Evolutionary conservation across 768 basidiomycete species (phyloP).

Genomic region (Cytidiella melzeri): DNA sequence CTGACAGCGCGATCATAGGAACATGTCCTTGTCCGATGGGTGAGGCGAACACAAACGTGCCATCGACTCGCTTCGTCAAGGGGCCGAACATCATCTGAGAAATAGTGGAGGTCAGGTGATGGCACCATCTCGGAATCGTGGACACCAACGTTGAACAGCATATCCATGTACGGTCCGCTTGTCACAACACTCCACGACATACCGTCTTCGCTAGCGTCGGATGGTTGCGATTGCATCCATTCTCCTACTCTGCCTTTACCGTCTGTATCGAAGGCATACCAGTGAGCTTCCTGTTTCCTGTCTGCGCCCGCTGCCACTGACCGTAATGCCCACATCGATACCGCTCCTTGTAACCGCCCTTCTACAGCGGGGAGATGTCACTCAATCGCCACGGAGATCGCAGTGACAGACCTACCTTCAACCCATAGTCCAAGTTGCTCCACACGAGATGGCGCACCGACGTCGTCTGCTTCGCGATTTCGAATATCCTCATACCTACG

Average conservation of each 20-base stretch:
- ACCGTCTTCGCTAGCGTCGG: slow-evolving; percentile 22
- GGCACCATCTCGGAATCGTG: background rate
- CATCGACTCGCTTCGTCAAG: slow-evolving; percentile 19
- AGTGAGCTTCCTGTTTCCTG: background rate
- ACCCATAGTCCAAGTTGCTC: slow-evolving; percentile 36
- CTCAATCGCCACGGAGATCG: slow-evolving; percentile 6
- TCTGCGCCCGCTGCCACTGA: background rate
- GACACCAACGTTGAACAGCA: slow-evolving; percentile 9
- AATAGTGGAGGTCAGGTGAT: no score
- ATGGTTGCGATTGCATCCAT: slow-evolving; percentile 31
- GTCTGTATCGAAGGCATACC: background rate
- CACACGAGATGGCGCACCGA: slow-evolving; percentile 35
- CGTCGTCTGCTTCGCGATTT: slow-evolving; percentile 29
- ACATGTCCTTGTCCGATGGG: slow-evolving; percentile 23
- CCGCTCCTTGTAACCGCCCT: slow-evolving; percentile 18
- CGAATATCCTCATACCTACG: slow-evolving; percentile 36
- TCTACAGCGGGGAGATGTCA: slow-evolving; percentile 10
- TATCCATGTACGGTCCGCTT: slow-evolving; percentile 13
- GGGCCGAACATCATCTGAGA: slow-evolving; percentile 20
- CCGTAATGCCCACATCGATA: slow-evolving; percentile 35
- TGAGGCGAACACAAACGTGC: slow-evolving; percentile 24
- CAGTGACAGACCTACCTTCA: slow-evolving; percentile 29
- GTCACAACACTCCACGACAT: slow-evolving; percentile 34
- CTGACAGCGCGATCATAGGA: slow-evolving; percentile 25
- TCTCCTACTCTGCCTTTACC: slow-evolving; percentile 35